These are phyloP conservation scores for Emergomyces orientalis DNA, from an alignment of 2,329 filamentous ascomycete genomes.

Conservation along the genomic window DNA sequence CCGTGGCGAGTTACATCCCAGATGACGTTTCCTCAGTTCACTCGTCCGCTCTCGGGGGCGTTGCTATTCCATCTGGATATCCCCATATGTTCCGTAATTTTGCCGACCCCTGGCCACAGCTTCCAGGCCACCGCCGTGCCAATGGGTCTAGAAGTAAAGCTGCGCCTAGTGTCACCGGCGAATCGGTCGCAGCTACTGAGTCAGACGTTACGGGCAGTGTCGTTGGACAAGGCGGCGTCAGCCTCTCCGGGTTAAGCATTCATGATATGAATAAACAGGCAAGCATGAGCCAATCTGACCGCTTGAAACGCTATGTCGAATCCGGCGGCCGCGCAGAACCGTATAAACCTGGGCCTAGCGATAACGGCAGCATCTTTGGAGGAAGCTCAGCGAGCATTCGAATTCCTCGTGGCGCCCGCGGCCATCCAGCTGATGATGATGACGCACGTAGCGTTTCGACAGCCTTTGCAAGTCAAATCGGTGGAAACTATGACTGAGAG, in stretches of 20 bases:
- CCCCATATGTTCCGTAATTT: slow-evolving; percentile 95
- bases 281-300: slow-evolving; percentile 73
- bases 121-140: slow-evolving; percentile 59
- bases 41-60: slow-evolving; percentile 78
- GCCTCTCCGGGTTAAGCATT: slow-evolving; percentile 72
- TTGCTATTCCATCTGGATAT: slow-evolving; percentile 71
- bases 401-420: slow-evolving; percentile 36
- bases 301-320: slow-evolving; percentile 89
- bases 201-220: slow-evolving; percentile 73
- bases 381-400: slow-evolving; percentile 47
- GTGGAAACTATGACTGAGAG: slow-evolving; percentile 53
- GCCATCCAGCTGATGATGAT: slow-evolving; percentile 57
- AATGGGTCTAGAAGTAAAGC: slow-evolving; percentile 58
- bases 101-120: slow-evolving; percentile 77
- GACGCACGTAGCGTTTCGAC: slow-evolving; percentile 95
- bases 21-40: slow-evolving; percentile 96
- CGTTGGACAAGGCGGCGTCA: slow-evolving; percentile 76
- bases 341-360: slow-evolving; percentile 42
- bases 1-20: slow-evolving; percentile 88
- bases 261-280: slow-evolving; percentile 61
- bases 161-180: slow-evolving; percentile 72
- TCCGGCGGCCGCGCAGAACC: slow-evolving; percentile 59
- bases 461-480: slow-evolving; percentile 91
- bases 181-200: slow-evolving; percentile 86
- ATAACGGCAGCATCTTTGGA: slow-evolving; percentile 57